Percentiles rank a stretch among this genome's conserved stretches.
phyloP scores from a whole-genome alignment of 2,329 filamentous ascomycete species.

The Plenodomus lindquistii region DNA sequence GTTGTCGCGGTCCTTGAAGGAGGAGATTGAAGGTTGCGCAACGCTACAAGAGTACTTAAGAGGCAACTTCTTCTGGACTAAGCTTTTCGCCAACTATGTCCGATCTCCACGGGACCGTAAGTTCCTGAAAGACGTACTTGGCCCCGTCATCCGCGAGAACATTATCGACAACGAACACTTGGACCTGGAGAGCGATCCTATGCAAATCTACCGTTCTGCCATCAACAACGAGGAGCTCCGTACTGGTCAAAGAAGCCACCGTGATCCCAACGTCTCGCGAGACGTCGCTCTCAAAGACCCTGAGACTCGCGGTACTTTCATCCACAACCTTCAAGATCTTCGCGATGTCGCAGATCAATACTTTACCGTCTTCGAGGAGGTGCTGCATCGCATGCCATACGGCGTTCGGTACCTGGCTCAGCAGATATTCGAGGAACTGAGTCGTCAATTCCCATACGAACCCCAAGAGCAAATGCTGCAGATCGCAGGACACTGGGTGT shows the following conservation, averaged over 20 bases:
- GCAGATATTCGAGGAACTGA: conserved; percentile 80
- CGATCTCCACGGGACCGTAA: conserved; percentile 91
- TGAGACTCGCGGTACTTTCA: conserved; percentile 89
- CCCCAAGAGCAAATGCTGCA: conserved; percentile 77
- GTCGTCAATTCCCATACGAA: conserved; percentile 77
- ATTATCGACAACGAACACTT: conserved; percentile 90
- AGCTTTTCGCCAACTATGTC: conserved; percentile 83
- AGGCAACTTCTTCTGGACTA: conserved; percentile 91
- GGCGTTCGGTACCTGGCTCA: conserved; percentile 86
- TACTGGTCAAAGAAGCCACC: conserved; percentile 80
- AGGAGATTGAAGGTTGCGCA: conserved; percentile 77
- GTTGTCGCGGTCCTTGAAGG: conserved; percentile 77
- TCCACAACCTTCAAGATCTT: conserved; percentile 90
- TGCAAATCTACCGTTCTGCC: conserved; percentile 93
- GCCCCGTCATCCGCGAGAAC: conserved; percentile 83
- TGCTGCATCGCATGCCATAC: conserved; percentile 86
- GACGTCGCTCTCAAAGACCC: conserved; percentile 95
- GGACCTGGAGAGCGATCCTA: conserved; percentile 93
- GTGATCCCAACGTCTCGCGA: conserved; percentile 81
- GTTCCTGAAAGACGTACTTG: conserved; percentile 84
- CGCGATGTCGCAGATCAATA: conserved; percentile 94
- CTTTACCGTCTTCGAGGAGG: conserved; percentile 78
- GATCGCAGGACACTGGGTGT: conserved; percentile 86
- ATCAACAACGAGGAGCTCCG: conserved; percentile 98
- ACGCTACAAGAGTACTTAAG: conserved; percentile 83